Evolutionary conservation across 2,329 filamentous ascomycete genomes (phyloP).

Genomic region (Chrysoporthe deuterocubensis): DNA sequence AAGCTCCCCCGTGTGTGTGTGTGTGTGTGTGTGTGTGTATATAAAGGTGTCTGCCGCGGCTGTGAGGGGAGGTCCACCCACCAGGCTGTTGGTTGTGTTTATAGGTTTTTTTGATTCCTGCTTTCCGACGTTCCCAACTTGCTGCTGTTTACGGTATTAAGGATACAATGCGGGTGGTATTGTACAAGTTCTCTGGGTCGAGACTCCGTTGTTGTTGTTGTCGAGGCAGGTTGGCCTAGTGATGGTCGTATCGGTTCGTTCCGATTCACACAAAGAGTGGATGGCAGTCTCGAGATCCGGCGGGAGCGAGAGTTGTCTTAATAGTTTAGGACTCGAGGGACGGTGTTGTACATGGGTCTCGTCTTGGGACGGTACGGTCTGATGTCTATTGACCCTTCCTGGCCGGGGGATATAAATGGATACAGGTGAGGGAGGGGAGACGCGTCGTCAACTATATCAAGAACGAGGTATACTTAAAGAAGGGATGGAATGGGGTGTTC

Average conservation of each 20-base stretch:
- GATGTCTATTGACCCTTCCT: slow-evolving; percentile 26
- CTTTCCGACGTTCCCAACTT: slow-evolving; percentile 19
- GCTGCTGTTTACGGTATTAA: slow-evolving; percentile 34
- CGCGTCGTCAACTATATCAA: slow-evolving; percentile 34
- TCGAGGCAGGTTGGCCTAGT: slow-evolving; percentile 40
- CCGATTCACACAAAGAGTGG: slow-evolving; percentile 46
- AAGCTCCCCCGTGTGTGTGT: not conserved
- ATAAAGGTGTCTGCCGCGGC: not conserved
- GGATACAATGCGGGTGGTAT: slow-evolving; percentile 35
- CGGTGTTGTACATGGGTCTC: slow-evolving; percentile 42
- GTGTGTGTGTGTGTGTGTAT: too few relatives aligned
- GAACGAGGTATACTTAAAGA: slow-evolving; percentile 45
- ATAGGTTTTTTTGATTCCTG: slow-evolving; percentile 4
- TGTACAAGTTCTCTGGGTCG: slow-evolving; percentile 36
- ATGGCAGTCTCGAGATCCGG: slow-evolving; percentile 43
- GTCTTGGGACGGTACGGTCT: slow-evolving; percentile 31
- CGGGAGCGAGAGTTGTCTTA: slow-evolving; percentile 35
- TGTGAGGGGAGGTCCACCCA: slow-evolving; percentile 18
- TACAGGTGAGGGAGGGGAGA: slow-evolving; percentile 24
- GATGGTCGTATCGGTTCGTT: slow-evolving; percentile 43
- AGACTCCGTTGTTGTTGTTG: slow-evolving; percentile 30
- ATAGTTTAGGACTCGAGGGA: slow-evolving; percentile 36
- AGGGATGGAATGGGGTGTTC: slow-evolving; percentile 46
- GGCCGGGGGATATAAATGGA: slow-evolving; percentile 23
- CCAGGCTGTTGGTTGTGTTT: slow-evolving; percentile 23